Evolutionary conservation across 305 asterid genomes (phyloP), one percentile per base, ranked within the genome.

Genomic region (Plantago lanceolata): DNA sequence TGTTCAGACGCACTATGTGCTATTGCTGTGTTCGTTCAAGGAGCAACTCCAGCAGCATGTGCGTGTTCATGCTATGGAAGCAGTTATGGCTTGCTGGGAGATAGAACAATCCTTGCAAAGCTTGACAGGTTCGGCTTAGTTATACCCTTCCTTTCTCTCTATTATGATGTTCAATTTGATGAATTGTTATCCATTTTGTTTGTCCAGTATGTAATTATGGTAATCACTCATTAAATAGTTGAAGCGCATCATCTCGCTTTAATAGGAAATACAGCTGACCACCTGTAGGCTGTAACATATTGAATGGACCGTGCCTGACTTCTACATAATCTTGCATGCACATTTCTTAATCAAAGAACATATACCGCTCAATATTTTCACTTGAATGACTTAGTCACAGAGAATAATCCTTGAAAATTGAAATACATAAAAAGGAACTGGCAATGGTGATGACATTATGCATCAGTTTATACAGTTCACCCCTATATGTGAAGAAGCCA

Each of bases 61-160:
- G 43, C 84, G 84, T 31, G 84, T 81, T 61, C 89, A 81, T 71
- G 89, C 89, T 55, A 83, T 81, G 89, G 86, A 83, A 71, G 89
- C 84, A 31, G 86, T 83, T 48, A 81, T 81, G 89, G 83, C 84
- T 19, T 81, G 86, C 76, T 83, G 86, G 89, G 89, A 80, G 78
- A 80, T 83, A 24, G 86, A 80, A 70, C 86, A 83, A 64, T 76
- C 89, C n/a, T 75, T 83, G 51, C 89, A 83, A 68, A 83, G 86
- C 64, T 70, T 83, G 61, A 81, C 89, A 72, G 89, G 89, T 80
- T 21, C 59, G 35, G 18, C 11, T 59, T 44, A 52, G 17, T 53
- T 48, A 59, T 16, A 6, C 7, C 4, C 43, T 61, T 44, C 44
- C 40, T 65, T 19, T 60, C 45, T 13, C 28, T 56, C 45, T 17